Base-by-base conservation (phyloP, 2,329 filamentous ascomycete species). In the Aureobasidium sp. region DNA sequence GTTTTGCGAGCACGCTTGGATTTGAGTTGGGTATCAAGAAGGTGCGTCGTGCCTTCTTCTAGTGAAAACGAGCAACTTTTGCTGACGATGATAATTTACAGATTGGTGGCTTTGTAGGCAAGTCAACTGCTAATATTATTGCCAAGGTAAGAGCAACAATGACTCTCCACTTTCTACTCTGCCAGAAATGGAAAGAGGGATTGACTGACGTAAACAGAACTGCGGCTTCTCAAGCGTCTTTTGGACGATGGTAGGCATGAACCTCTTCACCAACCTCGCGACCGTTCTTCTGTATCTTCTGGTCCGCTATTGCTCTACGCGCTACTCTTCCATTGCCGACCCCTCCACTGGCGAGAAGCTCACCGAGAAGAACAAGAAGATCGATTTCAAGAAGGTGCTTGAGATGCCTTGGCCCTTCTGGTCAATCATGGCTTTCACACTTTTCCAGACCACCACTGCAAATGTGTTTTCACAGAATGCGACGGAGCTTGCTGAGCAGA, bases 231-330 rank as follows among this genome's bases (percentile, higher is more conserved):
- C 79, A 59, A 86, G 83, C 82, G 82, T 82, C 0, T 86, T 81
- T 67, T 86, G 84, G 84, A 80, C 80, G 10, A 78, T 81, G 0
- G 83, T 87, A 0, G 82, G 84, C 66, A 86, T 86, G 81, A 85
- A 86, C 63, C 63, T 87, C 2, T 86, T 87, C 65, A 86, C 84
- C 9, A 86, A 87, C 60, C 68, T 79, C 0, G 76, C 78, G 1
- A 85, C 83, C 0, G 59, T 77, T 0, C 71, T 75, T 10, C 86
- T 86, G 69, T 85, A 78, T 73, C 77, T 78, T 66, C 86, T 86
- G 67, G 84, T 78, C 0, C 75, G 75, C 10, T 81, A 79, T 70
- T 79, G 78, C 43, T 76, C 80, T 36, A 75, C 74, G 27, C 75
- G 74, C 27, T 86, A 80, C 57, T 67, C 71, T 1, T 78, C 77